Percentiles rank a stretch among this genome's conserved stretches.
phyloP scores from a whole-genome alignment of 2,329 filamentous ascomycete genomes.

The Arthrobotrys megalospora region DNA sequence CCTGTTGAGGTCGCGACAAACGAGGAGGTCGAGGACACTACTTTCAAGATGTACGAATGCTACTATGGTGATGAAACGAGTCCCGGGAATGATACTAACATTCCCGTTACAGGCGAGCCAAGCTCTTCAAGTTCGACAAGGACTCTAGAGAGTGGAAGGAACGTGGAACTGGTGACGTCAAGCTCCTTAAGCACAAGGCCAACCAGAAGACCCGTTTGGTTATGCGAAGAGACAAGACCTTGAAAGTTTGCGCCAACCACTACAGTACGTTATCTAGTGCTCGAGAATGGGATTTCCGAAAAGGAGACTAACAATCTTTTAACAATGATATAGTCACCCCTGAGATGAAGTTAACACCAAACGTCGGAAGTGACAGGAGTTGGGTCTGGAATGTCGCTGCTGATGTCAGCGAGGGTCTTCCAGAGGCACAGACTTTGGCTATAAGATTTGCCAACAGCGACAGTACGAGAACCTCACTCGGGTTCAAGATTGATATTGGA shows the following conservation, averaged over 20 bases:
- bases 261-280: conserved; percentile 78
- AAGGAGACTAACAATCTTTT: conserved; percentile 61
- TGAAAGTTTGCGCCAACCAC: conserved; percentile 99
- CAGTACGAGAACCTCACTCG: conserved; percentile 75
- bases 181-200: conserved; percentile 98
- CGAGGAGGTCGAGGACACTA: conserved; percentile 96
- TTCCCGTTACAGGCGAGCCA: conserved; percentile 77
- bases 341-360: conserved; percentile 98
- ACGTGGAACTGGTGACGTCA: conserved; percentile 95
- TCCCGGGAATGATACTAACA: conserved; percentile 13
- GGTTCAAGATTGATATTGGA: conserved; percentile 7
- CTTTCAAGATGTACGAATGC: conserved; percentile 85
- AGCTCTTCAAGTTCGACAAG: conserved; percentile 98
- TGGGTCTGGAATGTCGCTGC: conserved; percentile 99
- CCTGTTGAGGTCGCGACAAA: conserved; percentile 98
- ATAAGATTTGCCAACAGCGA: conserved; percentile 98
- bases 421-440: conserved; percentile 93
- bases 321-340: conserved; percentile 79
- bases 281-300: background rate
- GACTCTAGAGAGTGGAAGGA: conserved; percentile 98
- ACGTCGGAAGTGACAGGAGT: conserved; percentile 96
- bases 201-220: conserved; percentile 97
- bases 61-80: conserved; percentile 1
- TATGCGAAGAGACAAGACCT: conserved; percentile 99
- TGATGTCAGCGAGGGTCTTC: conserved; percentile 97